A percentile compares a stretch with the other conserved stretches of the same genome.
phyloP scores from a whole-genome alignment of 768 basidiomycete genomes.

The Mycena alexandri region DNA sequence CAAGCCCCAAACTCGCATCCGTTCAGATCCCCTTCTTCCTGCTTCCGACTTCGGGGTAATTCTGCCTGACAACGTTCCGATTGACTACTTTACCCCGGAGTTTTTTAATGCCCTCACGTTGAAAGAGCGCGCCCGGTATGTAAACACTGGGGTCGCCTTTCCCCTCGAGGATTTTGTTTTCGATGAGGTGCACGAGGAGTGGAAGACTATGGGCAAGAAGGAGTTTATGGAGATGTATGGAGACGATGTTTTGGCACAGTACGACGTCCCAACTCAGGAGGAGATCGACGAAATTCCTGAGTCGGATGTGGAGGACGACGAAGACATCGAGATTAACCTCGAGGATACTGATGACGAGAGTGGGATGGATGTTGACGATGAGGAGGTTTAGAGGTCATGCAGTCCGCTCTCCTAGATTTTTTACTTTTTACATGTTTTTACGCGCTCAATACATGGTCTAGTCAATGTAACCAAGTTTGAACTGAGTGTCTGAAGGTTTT shows the following conservation, averaged over 20 bases:
- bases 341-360: slow-evolving; percentile 19
- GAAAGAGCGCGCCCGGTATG: slow-evolving; percentile 22
- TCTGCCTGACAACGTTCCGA: too few relatives aligned
- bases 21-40: too few relatives aligned
- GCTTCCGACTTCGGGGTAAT: too few relatives aligned
- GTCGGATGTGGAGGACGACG: slow-evolving; percentile 21
- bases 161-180: slow-evolving; percentile 13
- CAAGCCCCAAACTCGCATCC: background rate
- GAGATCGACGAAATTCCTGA: slow-evolving; percentile 5
- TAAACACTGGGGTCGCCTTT: slow-evolving; percentile 25
- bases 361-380: slow-evolving; percentile 21
- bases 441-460: too few relatives aligned
- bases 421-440: too few relatives aligned
- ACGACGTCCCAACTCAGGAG: too few relatives aligned
- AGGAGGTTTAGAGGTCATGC: background rate
- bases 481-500: too few relatives aligned
- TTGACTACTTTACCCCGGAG: too few relatives aligned
- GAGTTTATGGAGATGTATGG: slow-evolving; percentile 26
- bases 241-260: slow-evolving; percentile 12
- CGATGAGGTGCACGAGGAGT: slow-evolving; percentile 4
- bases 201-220: slow-evolving; percentile 27
- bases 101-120: too few relatives aligned
- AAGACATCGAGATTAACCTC: slow-evolving; percentile 19
- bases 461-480: too few relatives aligned
- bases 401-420: too few relatives aligned